These are phyloP conservation scores for Rhodotorula diobovata DNA, from an alignment of 768 basidiomycete species.

Conservation along the genomic window DNA sequence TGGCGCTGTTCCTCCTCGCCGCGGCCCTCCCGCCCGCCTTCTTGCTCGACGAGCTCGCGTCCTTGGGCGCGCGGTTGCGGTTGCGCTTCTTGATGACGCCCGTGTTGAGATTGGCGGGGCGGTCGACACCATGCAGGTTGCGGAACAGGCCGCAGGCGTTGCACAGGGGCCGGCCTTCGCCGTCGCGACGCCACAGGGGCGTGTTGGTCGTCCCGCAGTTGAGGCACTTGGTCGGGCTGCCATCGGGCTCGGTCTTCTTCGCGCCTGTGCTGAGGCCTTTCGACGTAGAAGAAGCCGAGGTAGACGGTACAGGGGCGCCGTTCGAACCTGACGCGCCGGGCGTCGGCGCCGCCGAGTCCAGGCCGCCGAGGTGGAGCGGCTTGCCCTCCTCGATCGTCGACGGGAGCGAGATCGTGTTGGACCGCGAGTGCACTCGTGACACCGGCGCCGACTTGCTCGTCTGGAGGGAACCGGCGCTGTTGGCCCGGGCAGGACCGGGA, in stretches of 20 bases:
- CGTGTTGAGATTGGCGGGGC: constrained; percentile 42
- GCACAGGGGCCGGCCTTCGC: constrained; percentile 42
- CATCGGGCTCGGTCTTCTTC: constrained; percentile 19
- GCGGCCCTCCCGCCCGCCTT: constrained; percentile 2
- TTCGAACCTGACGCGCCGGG: background rate
- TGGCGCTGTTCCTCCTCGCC: constrained; percentile 13
- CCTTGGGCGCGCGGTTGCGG: constrained; percentile 32
- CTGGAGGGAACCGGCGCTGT: background rate
- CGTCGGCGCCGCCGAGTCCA: background rate
- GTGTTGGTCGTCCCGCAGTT: constrained; percentile 44
- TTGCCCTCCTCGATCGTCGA: constrained; percentile 30
- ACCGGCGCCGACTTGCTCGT: constrained; percentile 13
- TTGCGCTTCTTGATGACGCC: constrained; percentile 43
- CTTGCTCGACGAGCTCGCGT: constrained; percentile 10
- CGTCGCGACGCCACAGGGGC: constrained; percentile 44
- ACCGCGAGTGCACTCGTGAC: constrained; percentile 17
- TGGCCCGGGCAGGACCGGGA: background rate
- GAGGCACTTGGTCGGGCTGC: constrained; percentile 29
- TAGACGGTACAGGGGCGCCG: no score
- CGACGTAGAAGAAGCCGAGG: background rate
- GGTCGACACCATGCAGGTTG: constrained; percentile 43
- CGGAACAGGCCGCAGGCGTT: constrained; percentile 45
- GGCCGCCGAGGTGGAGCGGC: constrained; percentile 5
- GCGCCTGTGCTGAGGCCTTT: no score
- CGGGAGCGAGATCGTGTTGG: constrained; percentile 35